Percentiles rank a stretch among this genome's conserved stretches.
Evolutionary conservation across 2,329 filamentous ascomycete species (phyloP).

Genomic region (Colletotrichum sp.): DNA sequence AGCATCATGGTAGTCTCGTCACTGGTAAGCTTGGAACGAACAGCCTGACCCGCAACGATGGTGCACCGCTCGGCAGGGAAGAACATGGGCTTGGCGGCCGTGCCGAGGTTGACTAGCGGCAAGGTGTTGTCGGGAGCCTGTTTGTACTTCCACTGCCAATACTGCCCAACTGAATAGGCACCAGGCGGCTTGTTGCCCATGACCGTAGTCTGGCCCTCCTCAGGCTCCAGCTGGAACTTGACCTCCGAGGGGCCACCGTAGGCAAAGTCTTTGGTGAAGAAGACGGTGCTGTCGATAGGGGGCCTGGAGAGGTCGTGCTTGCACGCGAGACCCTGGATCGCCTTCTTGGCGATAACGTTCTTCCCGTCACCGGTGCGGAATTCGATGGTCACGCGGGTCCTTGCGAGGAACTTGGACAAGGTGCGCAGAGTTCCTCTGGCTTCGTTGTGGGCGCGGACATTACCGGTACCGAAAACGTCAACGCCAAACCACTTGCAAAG

Average conservation of each 20-base stretch:
- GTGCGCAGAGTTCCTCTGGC: slow-evolving; percentile 25
- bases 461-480: slow-evolving; percentile 7
- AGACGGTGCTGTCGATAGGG: neutral
- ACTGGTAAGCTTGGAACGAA: slow-evolving; percentile 62
- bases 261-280: neutral
- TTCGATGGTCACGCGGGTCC: slow-evolving; percentile 41
- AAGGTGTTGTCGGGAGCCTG: slow-evolving; percentile 24
- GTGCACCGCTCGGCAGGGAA: slow-evolving; percentile 70
- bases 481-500: slow-evolving; percentile 4
- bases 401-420: slow-evolving; percentile 42
- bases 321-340: slow-evolving; percentile 30
- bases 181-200: slow-evolving; percentile 21
- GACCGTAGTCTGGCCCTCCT: slow-evolving; percentile 23
- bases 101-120: slow-evolving; percentile 73
- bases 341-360: slow-evolving; percentile 21
- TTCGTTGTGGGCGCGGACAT: neutral
- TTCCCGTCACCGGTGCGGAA: slow-evolving; percentile 27
- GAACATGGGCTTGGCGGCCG: slow-evolving; percentile 60
- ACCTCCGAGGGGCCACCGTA: slow-evolving; percentile 30
- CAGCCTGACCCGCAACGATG: slow-evolving; percentile 68
- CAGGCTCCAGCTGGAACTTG: slow-evolving; percentile 32
- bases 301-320: neutral
- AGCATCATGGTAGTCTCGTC: slow-evolving; percentile 74
- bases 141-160: slow-evolving; percentile 42
- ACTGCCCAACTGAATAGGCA: slow-evolving; percentile 44